phyloP scores from a whole-genome alignment of 257 asterid species.

The Lycium ferocissimum region DNA sequence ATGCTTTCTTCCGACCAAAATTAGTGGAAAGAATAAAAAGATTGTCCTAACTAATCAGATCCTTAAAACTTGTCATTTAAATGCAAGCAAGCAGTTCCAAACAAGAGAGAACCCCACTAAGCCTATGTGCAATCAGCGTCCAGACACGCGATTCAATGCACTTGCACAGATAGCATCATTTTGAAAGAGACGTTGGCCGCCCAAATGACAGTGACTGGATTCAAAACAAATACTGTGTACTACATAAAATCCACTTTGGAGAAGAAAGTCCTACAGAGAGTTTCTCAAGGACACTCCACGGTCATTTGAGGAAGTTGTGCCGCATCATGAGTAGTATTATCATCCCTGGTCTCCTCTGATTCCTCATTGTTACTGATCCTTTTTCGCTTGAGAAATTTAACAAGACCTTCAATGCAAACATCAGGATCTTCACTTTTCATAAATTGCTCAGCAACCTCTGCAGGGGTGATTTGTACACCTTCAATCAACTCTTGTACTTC shows the following conservation, averaged over 20 bases:
- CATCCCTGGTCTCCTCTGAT: neutral
- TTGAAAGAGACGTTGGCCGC: neutral
- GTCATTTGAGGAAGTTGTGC: neutral
- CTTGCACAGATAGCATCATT: neutral
- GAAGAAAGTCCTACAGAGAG: neutral
- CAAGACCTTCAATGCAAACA: constrained; percentile 47
- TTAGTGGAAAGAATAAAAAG: neutral
- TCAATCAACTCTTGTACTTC: constrained; percentile 54
- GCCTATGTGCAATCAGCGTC: neutral
- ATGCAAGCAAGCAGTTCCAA: neutral
- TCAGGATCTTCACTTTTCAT: constrained; percentile 73
- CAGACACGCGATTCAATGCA: neutral
- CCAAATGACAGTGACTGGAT: neutral
- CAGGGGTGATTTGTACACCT: constrained; percentile 58
- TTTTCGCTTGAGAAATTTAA: constrained; percentile 52
- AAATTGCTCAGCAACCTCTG: constrained; percentile 79
- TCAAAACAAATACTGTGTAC: neutral
- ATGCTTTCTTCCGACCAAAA: neutral
- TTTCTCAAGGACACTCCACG: neutral
- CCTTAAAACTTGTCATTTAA: neutral
- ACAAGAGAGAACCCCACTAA: neutral
- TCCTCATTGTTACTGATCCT: constrained; percentile 5
- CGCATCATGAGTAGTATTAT: neutral
- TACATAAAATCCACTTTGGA: neutral
- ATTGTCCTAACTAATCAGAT: neutral